Base-by-base conservation (phyloP, 2,329 filamentous ascomycete species). In the Stachybotrys chlorohalonatus region DNA sequence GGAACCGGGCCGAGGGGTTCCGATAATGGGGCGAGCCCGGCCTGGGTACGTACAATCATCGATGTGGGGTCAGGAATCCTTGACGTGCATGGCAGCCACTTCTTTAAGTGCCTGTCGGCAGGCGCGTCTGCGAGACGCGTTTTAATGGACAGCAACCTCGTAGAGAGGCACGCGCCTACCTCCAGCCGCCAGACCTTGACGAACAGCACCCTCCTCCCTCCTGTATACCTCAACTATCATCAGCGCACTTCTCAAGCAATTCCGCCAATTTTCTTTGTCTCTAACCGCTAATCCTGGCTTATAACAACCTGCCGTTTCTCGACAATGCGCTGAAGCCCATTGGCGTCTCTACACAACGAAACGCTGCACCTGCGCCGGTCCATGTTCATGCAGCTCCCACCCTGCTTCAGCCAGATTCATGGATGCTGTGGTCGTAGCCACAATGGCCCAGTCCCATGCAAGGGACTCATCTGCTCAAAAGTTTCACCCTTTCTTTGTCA, bases 401-500 rank as follows among this genome's bases (percentile, higher is more conserved):
- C 16, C 16, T 47, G 11, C 32, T 49, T n/a, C 53, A 52, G 6
- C 31, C 49, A 56, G 53, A 49, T 67, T 68, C 59, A 79, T 79
- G 75, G 73, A 71, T 67, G 66, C 72, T 47, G 63, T 73, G 48
- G 60, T 72, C 55, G 65, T 74, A 54, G 68, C 69, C 61, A 70
- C 65, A 51, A 82, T 81, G 79, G 68, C 69, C 58, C 70, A 70
- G 54, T 68, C 70, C 63, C 68, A 64, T 54, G 58, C 67, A 53
- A 64, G 62, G 56, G 71, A 70, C 54, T 62, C 66, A 9, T 57
- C 63, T 46, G 60, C 64, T 30, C 76, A 74, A 62, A 80, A 78
- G 59, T 62, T 83, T 45, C 81, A 83, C 59, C 80, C 81, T 16
- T 82, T 83, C 67, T 83, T 83, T 62, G 62, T 68, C 46, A 69